phyloP scores from a whole-genome alignment of 2,329 filamentous ascomycete species.

The Thermomyces lanuginosus region DNA sequence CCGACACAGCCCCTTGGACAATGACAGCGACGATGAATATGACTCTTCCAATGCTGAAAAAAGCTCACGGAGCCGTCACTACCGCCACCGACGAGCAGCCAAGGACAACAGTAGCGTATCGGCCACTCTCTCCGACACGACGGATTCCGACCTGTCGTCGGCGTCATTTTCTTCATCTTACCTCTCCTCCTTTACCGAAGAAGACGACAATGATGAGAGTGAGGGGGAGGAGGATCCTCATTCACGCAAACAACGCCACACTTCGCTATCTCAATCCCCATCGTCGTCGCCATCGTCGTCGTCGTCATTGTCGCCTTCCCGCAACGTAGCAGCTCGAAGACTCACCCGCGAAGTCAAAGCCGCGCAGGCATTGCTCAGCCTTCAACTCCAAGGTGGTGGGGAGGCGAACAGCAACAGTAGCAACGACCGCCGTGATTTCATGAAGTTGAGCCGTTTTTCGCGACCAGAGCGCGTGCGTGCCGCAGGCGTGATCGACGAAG shows the following conservation, averaged over 20 bases:
- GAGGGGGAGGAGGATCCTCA: slow-evolving; percentile 5
- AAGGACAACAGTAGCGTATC: too few relatives aligned
- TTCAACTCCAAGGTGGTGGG: slow-evolving; percentile 16
- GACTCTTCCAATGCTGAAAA: slow-evolving; percentile 18
- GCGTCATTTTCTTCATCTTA: background rate
- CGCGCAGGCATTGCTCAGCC: slow-evolving; percentile 21
- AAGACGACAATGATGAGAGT: slow-evolving; percentile 6
- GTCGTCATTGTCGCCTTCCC: too few relatives aligned
- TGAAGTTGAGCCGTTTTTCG: too few relatives aligned
- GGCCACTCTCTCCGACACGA: too few relatives aligned
- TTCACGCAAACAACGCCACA: slow-evolving; percentile 5
- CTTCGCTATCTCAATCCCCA: slow-evolving; percentile 1
- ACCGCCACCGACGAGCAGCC: slow-evolving; percentile 6
- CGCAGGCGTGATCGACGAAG: too few relatives aligned
- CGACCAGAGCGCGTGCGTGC: too few relatives aligned
- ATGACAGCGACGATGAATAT: slow-evolving; percentile 6
- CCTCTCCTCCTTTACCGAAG: background rate
- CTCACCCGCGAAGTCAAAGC: slow-evolving; percentile 21
- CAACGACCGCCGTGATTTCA: background rate
- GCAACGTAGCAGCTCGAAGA: too few relatives aligned
- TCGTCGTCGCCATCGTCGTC: too few relatives aligned
- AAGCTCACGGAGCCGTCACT: slow-evolving; percentile 6
- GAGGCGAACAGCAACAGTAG: background rate
- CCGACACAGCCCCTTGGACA: too few relatives aligned
- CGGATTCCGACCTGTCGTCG: too few relatives aligned